Conservation (phyloP, 306 rosid species). For the Quercus wislizeni region DNA sequence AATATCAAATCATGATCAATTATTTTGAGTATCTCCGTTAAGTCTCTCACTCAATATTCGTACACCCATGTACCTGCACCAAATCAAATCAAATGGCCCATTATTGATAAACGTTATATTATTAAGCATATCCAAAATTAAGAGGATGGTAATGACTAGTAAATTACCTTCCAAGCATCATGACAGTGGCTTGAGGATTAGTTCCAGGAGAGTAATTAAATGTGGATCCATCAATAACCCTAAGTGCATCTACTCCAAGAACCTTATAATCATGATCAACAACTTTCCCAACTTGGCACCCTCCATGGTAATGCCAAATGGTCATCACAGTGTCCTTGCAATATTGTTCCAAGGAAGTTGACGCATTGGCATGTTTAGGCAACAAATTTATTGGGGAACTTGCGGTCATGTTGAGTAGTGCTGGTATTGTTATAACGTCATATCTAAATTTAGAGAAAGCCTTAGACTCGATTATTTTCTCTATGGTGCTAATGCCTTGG, state of each 20-base stretch:
- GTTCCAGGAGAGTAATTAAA: slow-evolving; percentile 74
- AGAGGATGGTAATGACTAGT: background rate
- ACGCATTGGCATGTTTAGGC: slow-evolving; percentile 49
- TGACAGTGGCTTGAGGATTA: slow-evolving; percentile 81
- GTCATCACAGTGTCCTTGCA: slow-evolving; percentile 77
- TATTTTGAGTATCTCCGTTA: background rate
- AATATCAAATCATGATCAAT: background rate
- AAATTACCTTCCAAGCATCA: slow-evolving; percentile 75
- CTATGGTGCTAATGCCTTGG: slow-evolving; percentile 45
- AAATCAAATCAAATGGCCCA: background rate
- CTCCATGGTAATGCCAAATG: slow-evolving; percentile 91
- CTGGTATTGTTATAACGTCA: slow-evolving; percentile 16
- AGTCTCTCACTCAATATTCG: slow-evolving; percentile 57
- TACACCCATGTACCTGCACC: slow-evolving; percentile 74
- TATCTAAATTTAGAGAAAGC: slow-evolving; percentile 50
- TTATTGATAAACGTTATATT: background rate
- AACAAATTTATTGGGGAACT: slow-evolving; percentile 51
- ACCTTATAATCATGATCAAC: slow-evolving; percentile 61
- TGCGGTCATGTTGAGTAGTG: slow-evolving; percentile 47
- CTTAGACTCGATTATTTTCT: slow-evolving; percentile 45
- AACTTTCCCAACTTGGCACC: slow-evolving; percentile 67
- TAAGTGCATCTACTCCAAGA: slow-evolving; percentile 53
- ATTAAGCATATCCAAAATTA: no score
- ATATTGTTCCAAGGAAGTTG: slow-evolving; percentile 54
- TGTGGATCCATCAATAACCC: slow-evolving; percentile 83